Conservation (phyloP, 2,329 filamentous ascomycete species). For the Aspergillus costaricaensis region DNA sequence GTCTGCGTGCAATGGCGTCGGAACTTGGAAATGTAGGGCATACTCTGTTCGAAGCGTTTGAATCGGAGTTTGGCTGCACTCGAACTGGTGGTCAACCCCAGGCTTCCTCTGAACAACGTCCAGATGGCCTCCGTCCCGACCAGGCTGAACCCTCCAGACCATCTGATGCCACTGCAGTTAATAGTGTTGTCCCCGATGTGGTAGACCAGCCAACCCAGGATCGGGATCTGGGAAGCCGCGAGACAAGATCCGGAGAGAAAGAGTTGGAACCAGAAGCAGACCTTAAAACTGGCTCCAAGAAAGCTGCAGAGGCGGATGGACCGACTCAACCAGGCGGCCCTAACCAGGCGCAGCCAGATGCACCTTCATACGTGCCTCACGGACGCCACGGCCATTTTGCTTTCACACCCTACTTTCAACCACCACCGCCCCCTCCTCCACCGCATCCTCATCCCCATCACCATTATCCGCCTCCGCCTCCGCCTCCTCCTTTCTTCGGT, state of each 20-base stretch:
- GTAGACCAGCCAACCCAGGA: neutral
- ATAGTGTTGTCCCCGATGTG: neutral
- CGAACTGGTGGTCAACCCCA: conserved; percentile 12
- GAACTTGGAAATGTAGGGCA: conserved; percentile 44
- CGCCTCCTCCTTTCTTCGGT: neutral
- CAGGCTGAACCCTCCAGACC: neutral
- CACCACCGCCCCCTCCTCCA: neutral
- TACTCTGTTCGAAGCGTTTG: conserved; percentile 41
- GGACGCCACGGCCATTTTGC: neutral
- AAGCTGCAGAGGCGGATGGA: neutral
- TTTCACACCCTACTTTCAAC: neutral
- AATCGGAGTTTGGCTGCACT: conserved; percentile 35
- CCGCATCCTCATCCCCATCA: conserved; percentile 1
- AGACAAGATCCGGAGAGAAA: neutral
- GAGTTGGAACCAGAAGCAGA: neutral
- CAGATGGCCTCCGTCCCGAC: neutral
- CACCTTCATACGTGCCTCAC: neutral
- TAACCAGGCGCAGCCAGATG: neutral
- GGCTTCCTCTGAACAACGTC: conserved; percentile 6
- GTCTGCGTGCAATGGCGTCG: conserved; percentile 43
- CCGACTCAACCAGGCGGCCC: neutral
- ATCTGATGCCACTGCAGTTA: neutral
- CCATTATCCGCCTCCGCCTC: neutral
- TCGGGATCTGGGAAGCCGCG: neutral
- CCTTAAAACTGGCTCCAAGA: neutral